Evolutionary conservation across 2,329 filamentous ascomycete genomes (phyloP), one percentile per base, ranked within the genome.

Genomic region (Dissoconium aciculare): DNA sequence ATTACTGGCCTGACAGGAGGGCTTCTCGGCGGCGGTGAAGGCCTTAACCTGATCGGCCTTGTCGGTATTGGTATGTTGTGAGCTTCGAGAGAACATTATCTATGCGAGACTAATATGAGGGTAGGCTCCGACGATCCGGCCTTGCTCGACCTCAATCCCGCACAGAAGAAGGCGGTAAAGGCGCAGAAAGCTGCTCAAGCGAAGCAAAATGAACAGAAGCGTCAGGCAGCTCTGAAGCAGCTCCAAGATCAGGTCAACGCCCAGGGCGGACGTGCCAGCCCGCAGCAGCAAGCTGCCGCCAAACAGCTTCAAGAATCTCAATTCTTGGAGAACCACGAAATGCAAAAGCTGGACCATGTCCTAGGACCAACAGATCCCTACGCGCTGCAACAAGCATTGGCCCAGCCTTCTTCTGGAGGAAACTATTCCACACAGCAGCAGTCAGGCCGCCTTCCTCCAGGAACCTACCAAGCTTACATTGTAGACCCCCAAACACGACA

Each of bases 201-300:
- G 8, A 27, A 27, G 26, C 26, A 27, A 12, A 27, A 27, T 12
- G 8, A 27, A n/a, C 11, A n/a, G 26, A 27, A 27, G 26, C 26
- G 26, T 9, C 8, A 27, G 12, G 8, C 8, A 12, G 26, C 26
- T 9, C 9, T 8, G 8, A 27, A 27, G 11, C 11, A 27, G 12
- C 26, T 27, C 12, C 26, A 14, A 9, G 13, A 14, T 8, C 26
- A 27, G 12, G 26, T 27, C 9, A 6, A n/a, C 6, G 9, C 6
- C 6, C 26, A 27, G 13, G 26, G 26, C 26, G 11, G 13, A 8
- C 26, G 11, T 8, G 26, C 26, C 8, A 27, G 8, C 6, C 26
- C 26, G 8, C 11, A 27, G 26, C 26, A 27, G 12, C 26, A 27
- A 27, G 6, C 8, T 6, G 8, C 6, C 8, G 26, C 26, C 6